phyloP scores from a whole-genome alignment of 805 yeast species.

The Myxozyma sirexii region DNA sequence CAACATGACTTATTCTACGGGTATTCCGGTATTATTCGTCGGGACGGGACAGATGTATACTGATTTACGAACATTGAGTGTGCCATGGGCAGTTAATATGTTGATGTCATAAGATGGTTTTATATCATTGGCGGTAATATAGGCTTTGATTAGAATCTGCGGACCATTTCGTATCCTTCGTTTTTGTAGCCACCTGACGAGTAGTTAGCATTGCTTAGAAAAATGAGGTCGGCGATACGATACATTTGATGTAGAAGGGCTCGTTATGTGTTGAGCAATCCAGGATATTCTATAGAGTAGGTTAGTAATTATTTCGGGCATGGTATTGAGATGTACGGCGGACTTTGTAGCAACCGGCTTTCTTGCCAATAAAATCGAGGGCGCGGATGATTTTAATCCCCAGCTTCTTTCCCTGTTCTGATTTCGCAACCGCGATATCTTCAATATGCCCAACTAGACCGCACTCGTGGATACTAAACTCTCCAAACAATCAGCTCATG shows the following conservation, averaged over 20 bases:
- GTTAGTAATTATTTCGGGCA: too few relatives aligned
- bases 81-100: slow-evolving; percentile 88
- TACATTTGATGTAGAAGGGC: slow-evolving; percentile 83
- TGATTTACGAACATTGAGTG: slow-evolving; percentile 85
- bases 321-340: not conserved
- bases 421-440: slow-evolving; percentile 77
- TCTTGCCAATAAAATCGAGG: slow-evolving; percentile 61
- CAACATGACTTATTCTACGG: slow-evolving; percentile 94
- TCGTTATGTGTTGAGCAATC: slow-evolving; percentile 86
- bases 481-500: not conserved
- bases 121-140: too few relatives aligned
- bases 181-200: slow-evolving; percentile 30
- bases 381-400: slow-evolving; percentile 69
- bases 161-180: slow-evolving; percentile 30
- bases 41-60: slow-evolving; percentile 98
- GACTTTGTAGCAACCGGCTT: slow-evolving; percentile 80
- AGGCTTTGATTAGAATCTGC: slow-evolving; percentile 1
- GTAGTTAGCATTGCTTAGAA: not conserved
- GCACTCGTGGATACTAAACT: slow-evolving; percentile 66
- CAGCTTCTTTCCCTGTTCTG: slow-evolving; percentile 80
- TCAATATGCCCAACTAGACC: slow-evolving; percentile 93
- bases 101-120: slow-evolving; percentile 57
- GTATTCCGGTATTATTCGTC: slow-evolving; percentile 90
- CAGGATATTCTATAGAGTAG: slow-evolving; percentile 50
- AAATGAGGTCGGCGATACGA: not conserved